These are phyloP conservation scores for Colletotrichum orbiculare DNA, from an alignment of 2,329 filamentous ascomycete genomes.

Conservation along the genomic window DNA sequence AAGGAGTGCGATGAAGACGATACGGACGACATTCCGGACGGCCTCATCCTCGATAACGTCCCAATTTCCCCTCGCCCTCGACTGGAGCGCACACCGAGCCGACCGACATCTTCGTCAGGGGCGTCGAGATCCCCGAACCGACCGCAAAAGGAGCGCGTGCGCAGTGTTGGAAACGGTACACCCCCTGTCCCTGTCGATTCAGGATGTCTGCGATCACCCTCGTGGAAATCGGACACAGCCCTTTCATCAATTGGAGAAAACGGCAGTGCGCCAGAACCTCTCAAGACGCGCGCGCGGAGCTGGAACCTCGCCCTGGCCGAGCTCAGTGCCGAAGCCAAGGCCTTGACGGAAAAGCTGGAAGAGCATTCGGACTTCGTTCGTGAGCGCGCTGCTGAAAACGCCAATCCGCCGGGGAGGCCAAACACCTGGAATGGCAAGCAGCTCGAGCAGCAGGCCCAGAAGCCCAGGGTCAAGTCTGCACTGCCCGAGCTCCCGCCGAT, in stretches of 20 bases:
- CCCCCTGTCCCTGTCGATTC: conserved; percentile 68
- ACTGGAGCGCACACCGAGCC: conserved; percentile 65
- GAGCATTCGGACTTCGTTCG: conserved; percentile 70
- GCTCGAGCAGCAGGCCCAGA: conserved; percentile 46
- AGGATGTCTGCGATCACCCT: conserved; percentile 68
- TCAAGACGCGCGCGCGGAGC: conserved; percentile 72
- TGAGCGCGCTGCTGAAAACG: conserved; percentile 31
- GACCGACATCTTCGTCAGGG: conserved; percentile 61
- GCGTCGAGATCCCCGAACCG: conserved; percentile 63
- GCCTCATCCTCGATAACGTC: conserved; percentile 83
- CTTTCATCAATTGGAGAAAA: conserved; percentile 43
- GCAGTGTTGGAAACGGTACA: conserved; percentile 73
- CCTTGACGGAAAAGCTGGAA: conserved; percentile 83
- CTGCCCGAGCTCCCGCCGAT: conserved; percentile 76
- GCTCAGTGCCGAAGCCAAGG: conserved; percentile 78
- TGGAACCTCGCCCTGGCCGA: conserved; percentile 79
- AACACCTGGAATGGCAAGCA: conserved; percentile 51
- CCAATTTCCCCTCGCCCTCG: conserved; percentile 80
- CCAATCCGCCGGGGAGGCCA: conserved; percentile 46
- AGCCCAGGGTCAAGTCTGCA: conserved; percentile 71
- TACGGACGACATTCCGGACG: conserved; percentile 82
- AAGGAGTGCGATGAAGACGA: conserved; percentile 82
- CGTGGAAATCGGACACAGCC: conserved; percentile 61
- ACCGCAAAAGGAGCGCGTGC: conserved; percentile 59
- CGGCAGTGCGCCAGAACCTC: conserved; percentile 51